A percentile compares a stretch with the other conserved stretches of the same genome.
Conservation (phyloP, 2,329 filamentous ascomycete species). For the Fusarium brachygibbosum region DNA sequence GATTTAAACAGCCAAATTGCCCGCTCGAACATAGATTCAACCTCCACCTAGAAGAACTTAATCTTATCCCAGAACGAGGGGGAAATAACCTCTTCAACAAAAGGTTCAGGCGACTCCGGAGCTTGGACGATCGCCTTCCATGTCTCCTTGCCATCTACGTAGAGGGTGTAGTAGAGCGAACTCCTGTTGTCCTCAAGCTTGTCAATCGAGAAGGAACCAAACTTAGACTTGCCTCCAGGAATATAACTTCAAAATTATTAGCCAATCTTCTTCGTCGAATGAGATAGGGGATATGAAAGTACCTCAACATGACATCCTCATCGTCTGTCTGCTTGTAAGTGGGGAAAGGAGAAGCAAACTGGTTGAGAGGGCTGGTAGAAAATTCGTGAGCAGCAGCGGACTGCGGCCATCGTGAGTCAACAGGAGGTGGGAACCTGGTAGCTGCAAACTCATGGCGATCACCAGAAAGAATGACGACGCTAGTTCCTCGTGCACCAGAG, state of each 20-base stretch:
- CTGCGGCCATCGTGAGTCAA: conserved; percentile 71
- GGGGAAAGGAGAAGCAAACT: conserved; percentile 90
- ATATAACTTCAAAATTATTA: conserved; percentile 69
- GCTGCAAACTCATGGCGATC: conserved; percentile 98
- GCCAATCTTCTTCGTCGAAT: not conserved
- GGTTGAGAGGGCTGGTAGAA: conserved; percentile 88
- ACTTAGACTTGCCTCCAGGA: conserved; percentile 88
- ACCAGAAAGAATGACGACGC: conserved; percentile 87
- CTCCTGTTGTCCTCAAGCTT: conserved; percentile 72
- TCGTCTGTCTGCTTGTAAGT: conserved; percentile 87
- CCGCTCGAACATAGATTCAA: not conserved
- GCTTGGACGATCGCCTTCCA: conserved; percentile 76
- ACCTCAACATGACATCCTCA: conserved; percentile 88
- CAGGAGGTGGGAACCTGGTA: conserved; percentile 79
- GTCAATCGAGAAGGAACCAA: conserved; percentile 80
- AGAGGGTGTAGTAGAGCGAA: conserved; percentile 83
- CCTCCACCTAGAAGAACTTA: conserved; percentile 30
- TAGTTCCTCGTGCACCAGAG: conserved; percentile 78
- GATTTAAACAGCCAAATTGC: not conserved
- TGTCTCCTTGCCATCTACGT: conserved; percentile 81
- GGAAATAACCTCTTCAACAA: conserved; percentile 45
- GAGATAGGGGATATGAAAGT: conserved; percentile 60
- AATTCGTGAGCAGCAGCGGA: conserved; percentile 86
- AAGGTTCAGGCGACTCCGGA: conserved; percentile 49
- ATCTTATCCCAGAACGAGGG: conserved; percentile 64